Base-by-base conservation (phyloP, 768 basidiomycete species). In the Gloeostereum incarnatum region DNA sequence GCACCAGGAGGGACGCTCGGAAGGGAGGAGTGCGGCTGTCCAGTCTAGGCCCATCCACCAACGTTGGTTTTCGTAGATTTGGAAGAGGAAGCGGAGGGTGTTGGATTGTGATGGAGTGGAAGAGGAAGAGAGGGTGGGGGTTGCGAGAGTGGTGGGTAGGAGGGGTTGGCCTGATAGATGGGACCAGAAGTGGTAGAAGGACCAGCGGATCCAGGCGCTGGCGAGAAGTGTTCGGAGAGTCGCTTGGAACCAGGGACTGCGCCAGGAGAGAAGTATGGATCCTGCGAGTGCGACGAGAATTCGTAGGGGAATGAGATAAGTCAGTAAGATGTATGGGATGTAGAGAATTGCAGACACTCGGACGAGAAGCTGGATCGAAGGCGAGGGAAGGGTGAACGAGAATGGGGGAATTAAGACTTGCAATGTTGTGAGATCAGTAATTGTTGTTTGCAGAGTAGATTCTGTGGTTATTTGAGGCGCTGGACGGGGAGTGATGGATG, bases 21-120 rank as follows among this genome's bases (percentile, higher is more conserved):
- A 74, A 0, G 92, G 92, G 11, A 96, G 73, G 6, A 97, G 72
- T 1, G 91, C 90, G 3, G 87, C 84, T 2, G 92, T 94, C 88
- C 88, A 97, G 59, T 96, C 92, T 31, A 97, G 73, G 9, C 86
- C 91, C 75, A 97, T 78, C 92, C 92, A 97, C 92, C 92, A 94
- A 5, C 92, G 73, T 60, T 96, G 91, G 58, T 94, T 94, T 58
- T 96, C 91, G 53, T 88, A 81, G 8, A 93, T 61, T n/a, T 82
- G 88, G 52, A 93, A 93, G 33, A 86, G 69, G 63, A 93, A 92
- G 16, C 83, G 78, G 22, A 83, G 58, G 13, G 70, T 60, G 32
- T 63, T 59, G 17, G 60, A 60, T n/a, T 65, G 58, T 7, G 49
- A 43, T 18, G 59, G 47, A 1, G 61, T 48, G 19, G 55, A 47